Evolutionary conservation across 164 flowering plant species (phyloP).

Genomic region (Kingdonia uniflora): DNA sequence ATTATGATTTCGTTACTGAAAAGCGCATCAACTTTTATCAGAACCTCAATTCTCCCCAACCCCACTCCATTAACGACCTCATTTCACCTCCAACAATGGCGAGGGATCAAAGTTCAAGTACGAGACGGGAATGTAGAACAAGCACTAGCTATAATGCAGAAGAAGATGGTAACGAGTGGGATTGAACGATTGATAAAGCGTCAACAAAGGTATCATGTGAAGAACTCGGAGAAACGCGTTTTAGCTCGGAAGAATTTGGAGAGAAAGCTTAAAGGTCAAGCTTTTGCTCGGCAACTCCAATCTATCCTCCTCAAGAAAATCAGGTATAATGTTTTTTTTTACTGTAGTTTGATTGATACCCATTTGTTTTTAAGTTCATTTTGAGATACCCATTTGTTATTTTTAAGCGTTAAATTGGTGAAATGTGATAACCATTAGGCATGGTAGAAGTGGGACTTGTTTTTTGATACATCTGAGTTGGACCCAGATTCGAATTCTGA

Average conservation of each 20-base stretch:
- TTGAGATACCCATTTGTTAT: too few species aligned
- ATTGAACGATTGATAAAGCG: constrained; percentile 56
- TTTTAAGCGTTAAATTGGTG: too few species aligned
- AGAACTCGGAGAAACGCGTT: constrained; percentile 76
- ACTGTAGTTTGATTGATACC: too few species aligned
- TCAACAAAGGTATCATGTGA: constrained; percentile 39
- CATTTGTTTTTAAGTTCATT: too few species aligned
- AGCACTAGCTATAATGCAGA: constrained; percentile 46
- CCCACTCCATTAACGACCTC: too few species aligned
- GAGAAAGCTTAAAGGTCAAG: constrained; percentile 39
- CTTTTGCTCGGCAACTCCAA: constrained; percentile 57
- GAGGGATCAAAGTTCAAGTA: constrained; percentile 14
- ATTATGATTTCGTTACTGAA: too few species aligned
- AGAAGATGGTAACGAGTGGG: constrained; percentile 63
- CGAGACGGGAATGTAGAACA: constrained; percentile 42
- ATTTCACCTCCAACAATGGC: constrained; percentile 6
- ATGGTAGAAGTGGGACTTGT: too few species aligned
- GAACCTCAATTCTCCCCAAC: too few species aligned
- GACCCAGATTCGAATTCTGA: too few species aligned
- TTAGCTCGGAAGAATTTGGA: constrained; percentile 56
- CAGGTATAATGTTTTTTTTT: constrained; percentile 34
- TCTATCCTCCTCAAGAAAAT: constrained; percentile 70
- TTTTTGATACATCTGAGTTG: too few species aligned
- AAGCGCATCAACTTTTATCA: too few species aligned
- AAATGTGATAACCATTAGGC: too few species aligned